Evolutionary conservation across 345 rosid genomes (phyloP).

Genomic region (Camelina hispida): DNA sequence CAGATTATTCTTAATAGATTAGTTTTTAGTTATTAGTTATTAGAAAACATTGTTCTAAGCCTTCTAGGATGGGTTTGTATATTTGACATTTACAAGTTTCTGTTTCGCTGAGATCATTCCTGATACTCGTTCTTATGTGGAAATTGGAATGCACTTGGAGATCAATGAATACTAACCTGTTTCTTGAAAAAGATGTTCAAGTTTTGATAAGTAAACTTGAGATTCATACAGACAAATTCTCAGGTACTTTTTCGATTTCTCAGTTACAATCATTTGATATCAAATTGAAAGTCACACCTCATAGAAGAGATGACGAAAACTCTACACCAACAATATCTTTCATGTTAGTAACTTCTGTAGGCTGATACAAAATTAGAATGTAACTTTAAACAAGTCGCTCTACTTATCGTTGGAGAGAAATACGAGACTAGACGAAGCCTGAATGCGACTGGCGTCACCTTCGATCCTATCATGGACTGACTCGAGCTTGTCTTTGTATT

Average conservation of each 20-base stretch:
- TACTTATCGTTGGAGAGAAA: constrained; percentile 32
- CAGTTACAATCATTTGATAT: constrained; percentile 27
- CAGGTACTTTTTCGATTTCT: constrained; percentile 31
- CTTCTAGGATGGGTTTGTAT: constrained; percentile 27
- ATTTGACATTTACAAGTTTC: constrained; percentile 23
- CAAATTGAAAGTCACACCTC: constrained; percentile 10
- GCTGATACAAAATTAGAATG: constrained; percentile 28
- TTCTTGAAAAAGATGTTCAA: neutral
- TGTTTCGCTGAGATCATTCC: constrained; percentile 5
- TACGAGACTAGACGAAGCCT: constrained; percentile 51
- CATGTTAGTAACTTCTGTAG: constrained; percentile 26
- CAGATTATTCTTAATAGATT: constrained; percentile 63
- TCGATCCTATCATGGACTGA: constrained; percentile 35
- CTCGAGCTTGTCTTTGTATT: constrained; percentile 45
- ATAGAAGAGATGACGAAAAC: constrained; percentile 11
- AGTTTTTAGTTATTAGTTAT: constrained; percentile 20
- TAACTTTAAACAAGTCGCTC: constrained; percentile 15
- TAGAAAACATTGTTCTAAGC: constrained; percentile 34
- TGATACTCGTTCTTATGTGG: constrained; percentile 29
- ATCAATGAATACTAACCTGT: constrained; percentile 30
- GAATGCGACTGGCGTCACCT: constrained; percentile 37
- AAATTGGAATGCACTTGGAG: neutral
- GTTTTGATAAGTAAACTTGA: neutral
- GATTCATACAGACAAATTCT: constrained; percentile 9
- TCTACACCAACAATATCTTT: constrained; percentile 19